These are phyloP conservation scores for Fraxinus dipetala DNA, from an alignment of 305 asterid species.

Conservation along the genomic window DNA sequence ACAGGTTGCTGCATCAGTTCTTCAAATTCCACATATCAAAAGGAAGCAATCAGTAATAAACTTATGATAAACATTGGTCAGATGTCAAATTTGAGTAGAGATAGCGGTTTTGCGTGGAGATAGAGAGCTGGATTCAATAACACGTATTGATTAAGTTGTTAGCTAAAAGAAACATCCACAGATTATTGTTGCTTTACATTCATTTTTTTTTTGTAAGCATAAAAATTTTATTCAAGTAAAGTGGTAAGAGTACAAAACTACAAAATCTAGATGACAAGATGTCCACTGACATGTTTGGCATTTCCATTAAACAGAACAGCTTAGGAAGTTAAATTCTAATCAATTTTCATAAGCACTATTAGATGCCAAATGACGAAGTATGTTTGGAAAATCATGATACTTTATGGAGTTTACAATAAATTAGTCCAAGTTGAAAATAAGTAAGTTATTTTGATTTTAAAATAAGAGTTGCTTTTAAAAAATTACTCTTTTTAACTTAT, in stretches of 20 bases:
- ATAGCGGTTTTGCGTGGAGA: neutral
- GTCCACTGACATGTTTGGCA: neutral
- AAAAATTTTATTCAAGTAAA: neutral
- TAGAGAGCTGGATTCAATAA: neutral
- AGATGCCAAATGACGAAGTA: too few species aligned
- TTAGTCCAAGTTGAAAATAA: neutral
- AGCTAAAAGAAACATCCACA: neutral
- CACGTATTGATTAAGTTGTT: neutral
- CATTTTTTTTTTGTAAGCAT: neutral
- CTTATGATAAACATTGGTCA: neutral
- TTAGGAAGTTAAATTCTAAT: neutral
- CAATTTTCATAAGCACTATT: neutral
- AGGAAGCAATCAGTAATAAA: slow-evolving; percentile 26
- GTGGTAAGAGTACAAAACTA: neutral
- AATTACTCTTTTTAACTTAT: neutral
- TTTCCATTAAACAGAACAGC: neutral
- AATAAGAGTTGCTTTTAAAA: neutral
- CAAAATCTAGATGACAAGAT: neutral
- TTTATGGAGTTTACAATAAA: neutral
- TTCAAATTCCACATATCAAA: slow-evolving; percentile 67
- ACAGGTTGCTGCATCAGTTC: slow-evolving; percentile 72
- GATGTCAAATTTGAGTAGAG: neutral
- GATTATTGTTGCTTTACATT: neutral
- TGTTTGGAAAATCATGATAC: neutral
- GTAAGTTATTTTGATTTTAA: neutral